These are phyloP conservation scores for Aristolochia contorta DNA, from an alignment of 164 flowering plant species.

Conservation along the genomic window DNA sequence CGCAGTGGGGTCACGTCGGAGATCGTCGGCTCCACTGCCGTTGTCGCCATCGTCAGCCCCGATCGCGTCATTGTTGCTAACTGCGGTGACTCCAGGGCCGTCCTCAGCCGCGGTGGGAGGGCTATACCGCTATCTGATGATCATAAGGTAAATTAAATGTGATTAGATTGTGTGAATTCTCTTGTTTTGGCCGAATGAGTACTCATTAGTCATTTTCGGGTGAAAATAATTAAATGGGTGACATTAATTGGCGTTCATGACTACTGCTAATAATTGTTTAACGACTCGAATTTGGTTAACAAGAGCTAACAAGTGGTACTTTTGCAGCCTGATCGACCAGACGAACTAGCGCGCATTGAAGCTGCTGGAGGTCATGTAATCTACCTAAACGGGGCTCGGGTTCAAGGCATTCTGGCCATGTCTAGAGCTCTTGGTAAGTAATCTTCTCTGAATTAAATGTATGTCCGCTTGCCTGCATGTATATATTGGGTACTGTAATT, in stretches of 20 bases:
- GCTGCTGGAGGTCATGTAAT: slow-evolving; percentile 40
- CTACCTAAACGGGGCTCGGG: slow-evolving; percentile 38
- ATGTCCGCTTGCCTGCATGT: too few species aligned
- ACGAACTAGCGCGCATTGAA: slow-evolving; percentile 37
- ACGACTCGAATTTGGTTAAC: too few species aligned
- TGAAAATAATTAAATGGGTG: too few species aligned
- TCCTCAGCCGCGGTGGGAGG: slow-evolving; percentile 37
- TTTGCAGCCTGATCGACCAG: slow-evolving; percentile 22
- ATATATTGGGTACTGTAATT: too few species aligned
- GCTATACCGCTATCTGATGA: slow-evolving; percentile 39
- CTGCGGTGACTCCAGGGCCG: slow-evolving; percentile 66
- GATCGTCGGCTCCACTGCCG: slow-evolving; percentile 48
- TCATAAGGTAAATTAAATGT: slow-evolving; percentile 33
- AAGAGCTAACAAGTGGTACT: not conserved
- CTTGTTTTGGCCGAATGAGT: too few species aligned
- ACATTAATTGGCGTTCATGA: too few species aligned
- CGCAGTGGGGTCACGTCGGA: slow-evolving; percentile 16
- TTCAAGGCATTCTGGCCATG: slow-evolving; percentile 45
- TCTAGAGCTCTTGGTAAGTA: slow-evolving; percentile 45
- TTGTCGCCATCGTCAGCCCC: slow-evolving; percentile 29
- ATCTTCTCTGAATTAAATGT: too few species aligned
- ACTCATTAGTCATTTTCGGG: not conserved
- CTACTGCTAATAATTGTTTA: too few species aligned
- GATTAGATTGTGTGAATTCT: too few species aligned
- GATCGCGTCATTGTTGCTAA: slow-evolving; percentile 36